These are phyloP conservation scores for Vicia faba DNA, from an alignment of 306 rosid genomes.

Conservation along the genomic window DNA sequence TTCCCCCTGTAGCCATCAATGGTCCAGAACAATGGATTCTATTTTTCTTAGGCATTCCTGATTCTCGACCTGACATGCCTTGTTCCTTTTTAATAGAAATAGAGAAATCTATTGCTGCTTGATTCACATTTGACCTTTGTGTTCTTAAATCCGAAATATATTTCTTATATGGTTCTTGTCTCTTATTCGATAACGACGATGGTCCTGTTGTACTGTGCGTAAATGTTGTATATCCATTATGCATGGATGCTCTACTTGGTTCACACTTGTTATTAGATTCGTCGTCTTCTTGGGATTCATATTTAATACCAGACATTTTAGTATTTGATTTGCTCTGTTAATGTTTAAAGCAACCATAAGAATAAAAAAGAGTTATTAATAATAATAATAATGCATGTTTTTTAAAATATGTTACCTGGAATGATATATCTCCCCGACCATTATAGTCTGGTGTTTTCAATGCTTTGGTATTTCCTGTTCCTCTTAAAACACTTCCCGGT, in stretches of 20 bases:
- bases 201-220: constrained; percentile 43
- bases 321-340: constrained; percentile 59
- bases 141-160: constrained; percentile 43
- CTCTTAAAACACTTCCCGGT: constrained; percentile 64
- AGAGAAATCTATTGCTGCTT: constrained; percentile 40
- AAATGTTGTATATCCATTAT: constrained; percentile 44
- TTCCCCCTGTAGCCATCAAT: constrained; percentile 70
- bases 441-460: constrained; percentile 57
- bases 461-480: constrained; percentile 49
- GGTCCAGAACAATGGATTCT: constrained; percentile 94
- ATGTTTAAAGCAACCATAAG: constrained; percentile 29
- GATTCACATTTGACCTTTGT: constrained; percentile 57
- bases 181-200: constrained; percentile 39
- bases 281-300: constrained; percentile 44
- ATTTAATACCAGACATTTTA: constrained; percentile 41
- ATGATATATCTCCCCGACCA: constrained; percentile 41
- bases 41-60: constrained; percentile 56
- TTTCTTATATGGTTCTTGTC: constrained; percentile 36
- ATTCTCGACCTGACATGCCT: constrained; percentile 37
- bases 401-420: constrained; percentile 52
- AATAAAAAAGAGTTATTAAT: constrained; percentile 11
- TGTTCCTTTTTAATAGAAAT: constrained; percentile 47
- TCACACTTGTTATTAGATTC: constrained; percentile 47
- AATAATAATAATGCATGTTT: constrained; percentile 2
- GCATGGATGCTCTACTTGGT: constrained; percentile 36